Percentiles rank a stretch among this genome's conserved stretches.
Evolutionary conservation across 495 filamentous ascomycete species (phyloP).

Genomic region (Friedmanniomyces endolithicus): DNA sequence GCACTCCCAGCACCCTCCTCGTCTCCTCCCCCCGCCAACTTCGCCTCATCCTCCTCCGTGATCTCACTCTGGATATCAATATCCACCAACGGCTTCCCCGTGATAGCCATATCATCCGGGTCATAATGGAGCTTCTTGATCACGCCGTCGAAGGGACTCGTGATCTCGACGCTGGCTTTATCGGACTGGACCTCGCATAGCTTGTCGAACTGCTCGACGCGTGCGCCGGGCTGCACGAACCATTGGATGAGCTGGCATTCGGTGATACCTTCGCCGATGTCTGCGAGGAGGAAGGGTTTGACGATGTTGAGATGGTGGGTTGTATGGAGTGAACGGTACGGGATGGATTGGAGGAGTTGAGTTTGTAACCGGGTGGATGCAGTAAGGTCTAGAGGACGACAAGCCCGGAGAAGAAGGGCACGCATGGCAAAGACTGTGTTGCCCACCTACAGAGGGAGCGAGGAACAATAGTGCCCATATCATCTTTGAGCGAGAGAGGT

Average conservation of each 20-base stretch:
- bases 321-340: slow-evolving; percentile 43
- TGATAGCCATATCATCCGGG: slow-evolving; percentile 87
- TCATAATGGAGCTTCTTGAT: slow-evolving; percentile 96
- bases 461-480: no score
- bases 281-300: slow-evolving; percentile 81
- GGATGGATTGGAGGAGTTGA: background rate
- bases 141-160: slow-evolving; percentile 83
- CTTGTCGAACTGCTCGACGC: slow-evolving; percentile 95
- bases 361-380: background rate
- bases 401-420: background rate
- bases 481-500: no score
- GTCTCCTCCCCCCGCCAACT: slow-evolving; percentile 22
- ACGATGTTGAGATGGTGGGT: slow-evolving; percentile 46
- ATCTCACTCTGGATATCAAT: slow-evolving; percentile 59
- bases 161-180: slow-evolving; percentile 97
- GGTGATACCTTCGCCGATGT: slow-evolving; percentile 96
- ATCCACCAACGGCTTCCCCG: slow-evolving; percentile 70
- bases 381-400: background rate
- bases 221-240: slow-evolving; percentile 93
- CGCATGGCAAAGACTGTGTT: background rate
- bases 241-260: slow-evolving; percentile 99
- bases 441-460: background rate
- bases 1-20: background rate
- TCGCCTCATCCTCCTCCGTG: slow-evolving; percentile 42
- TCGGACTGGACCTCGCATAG: slow-evolving; percentile 97